Percentiles rank a stretch among this genome's conserved stretches.
phyloP scores from a whole-genome alignment of 768 basidiomycete species.

The Solioccasus polychromus region DNA sequence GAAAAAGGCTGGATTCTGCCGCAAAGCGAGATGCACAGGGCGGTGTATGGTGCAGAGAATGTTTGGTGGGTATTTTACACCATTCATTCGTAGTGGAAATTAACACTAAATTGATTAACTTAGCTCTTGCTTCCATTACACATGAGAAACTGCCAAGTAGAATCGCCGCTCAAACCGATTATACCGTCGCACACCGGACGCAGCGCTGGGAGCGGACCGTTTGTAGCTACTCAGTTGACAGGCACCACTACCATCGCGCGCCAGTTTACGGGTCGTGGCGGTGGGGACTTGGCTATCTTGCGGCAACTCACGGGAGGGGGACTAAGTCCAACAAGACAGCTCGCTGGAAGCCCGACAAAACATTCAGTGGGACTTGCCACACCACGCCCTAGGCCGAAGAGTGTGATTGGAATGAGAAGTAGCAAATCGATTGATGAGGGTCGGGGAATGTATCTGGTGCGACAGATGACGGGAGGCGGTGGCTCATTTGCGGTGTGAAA shows the following conservation, averaged over 20 bases:
- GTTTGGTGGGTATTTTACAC: slow-evolving; percentile 51
- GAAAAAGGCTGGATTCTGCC: slow-evolving; percentile 79
- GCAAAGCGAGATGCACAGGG: slow-evolving; percentile 71
- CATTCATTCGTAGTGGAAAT: neutral
- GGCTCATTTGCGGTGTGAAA: slow-evolving; percentile 23
- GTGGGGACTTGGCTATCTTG: slow-evolving; percentile 35
- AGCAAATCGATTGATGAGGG: slow-evolving; percentile 66
- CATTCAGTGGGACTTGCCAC: slow-evolving; percentile 46
- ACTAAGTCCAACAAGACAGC: slow-evolving; percentile 64
- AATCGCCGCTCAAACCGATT: slow-evolving; percentile 51
- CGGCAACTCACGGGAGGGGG: slow-evolving; percentile 69
- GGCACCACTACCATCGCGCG: slow-evolving; percentile 72
- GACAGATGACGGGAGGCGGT: slow-evolving; percentile 69
- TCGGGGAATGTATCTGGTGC: slow-evolving; percentile 66
- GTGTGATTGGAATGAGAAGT: slow-evolving; percentile 68
- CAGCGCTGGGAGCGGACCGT: slow-evolving; percentile 22
- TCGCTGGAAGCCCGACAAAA: slow-evolving; percentile 67
- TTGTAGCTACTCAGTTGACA: slow-evolving; percentile 55
- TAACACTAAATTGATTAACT: slow-evolving; percentile 28
- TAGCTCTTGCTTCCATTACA: slow-evolving; percentile 55
- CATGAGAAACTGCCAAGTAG: slow-evolving; percentile 46
- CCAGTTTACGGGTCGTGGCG: slow-evolving; percentile 66
- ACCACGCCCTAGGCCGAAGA: slow-evolving; percentile 67
- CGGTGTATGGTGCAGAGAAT: slow-evolving; percentile 82
- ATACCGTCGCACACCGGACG: slow-evolving; percentile 44